phyloP scores from a whole-genome alignment of 2,329 filamentous ascomycete species.

The Ophiognomonia clavigignenti-juglandacearum region DNA sequence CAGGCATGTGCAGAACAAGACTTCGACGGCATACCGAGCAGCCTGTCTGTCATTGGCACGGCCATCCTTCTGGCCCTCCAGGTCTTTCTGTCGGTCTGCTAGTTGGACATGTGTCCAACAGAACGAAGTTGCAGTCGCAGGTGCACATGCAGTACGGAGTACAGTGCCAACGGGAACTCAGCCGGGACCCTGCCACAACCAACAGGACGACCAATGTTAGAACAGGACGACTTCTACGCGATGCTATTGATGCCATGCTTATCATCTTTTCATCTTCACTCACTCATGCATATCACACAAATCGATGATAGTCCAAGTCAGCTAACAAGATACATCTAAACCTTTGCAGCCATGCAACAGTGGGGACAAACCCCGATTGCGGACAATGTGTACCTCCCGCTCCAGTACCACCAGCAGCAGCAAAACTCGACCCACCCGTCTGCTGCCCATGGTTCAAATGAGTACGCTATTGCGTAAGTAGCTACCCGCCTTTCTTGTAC shows the following conservation, averaged over 20 bases:
- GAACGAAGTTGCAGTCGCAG: neutral
- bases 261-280: neutral
- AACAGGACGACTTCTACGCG: no score
- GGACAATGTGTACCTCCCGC: slow-evolving; percentile 5
- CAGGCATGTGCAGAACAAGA: neutral
- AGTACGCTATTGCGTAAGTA: slow-evolving; percentile 51
- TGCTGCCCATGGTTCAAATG: slow-evolving; percentile 27
- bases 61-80: no score
- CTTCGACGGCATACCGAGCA: neutral
- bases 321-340: slow-evolving; percentile 20
- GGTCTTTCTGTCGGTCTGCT: no score
- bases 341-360: slow-evolving; percentile 50
- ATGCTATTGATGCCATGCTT: neutral
- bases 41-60: neutral
- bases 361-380: slow-evolving; percentile 55
- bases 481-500: slow-evolving; percentile 28
- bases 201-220: neutral
- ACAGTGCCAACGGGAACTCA: neutral
- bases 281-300: neutral
- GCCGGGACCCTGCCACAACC: neutral
- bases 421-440: slow-evolving; percentile 42
- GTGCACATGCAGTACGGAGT: neutral
- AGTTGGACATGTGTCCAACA: neutral
- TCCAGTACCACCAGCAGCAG: slow-evolving; percentile 48
- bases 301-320: slow-evolving; percentile 9